These are phyloP conservation scores for Picochlorum sp. DNA, from an alignment of 139 green algal species.

Conservation along the genomic window DNA sequence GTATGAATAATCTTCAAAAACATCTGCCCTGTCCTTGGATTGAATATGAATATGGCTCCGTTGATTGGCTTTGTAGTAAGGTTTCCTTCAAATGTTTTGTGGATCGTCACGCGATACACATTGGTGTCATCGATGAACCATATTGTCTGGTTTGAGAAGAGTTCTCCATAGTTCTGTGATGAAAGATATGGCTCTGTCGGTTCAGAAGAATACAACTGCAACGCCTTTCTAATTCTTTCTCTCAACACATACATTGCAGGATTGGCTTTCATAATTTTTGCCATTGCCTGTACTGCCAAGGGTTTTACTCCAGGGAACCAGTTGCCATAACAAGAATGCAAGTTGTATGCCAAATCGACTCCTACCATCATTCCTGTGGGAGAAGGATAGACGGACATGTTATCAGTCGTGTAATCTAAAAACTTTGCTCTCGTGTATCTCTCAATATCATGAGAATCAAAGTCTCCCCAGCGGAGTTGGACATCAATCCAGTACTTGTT, in stretches of 20 bases:
- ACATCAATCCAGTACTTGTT: constrained; percentile 99
- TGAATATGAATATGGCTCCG: constrained; percentile 99
- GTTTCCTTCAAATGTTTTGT: constrained; percentile 99
- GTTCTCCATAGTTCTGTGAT: constrained; percentile 96
- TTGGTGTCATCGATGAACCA: constrained; percentile 99
- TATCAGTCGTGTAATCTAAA: constrained; percentile 99
- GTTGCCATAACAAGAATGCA: constrained; percentile 94
- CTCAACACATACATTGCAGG: constrained; percentile 97
- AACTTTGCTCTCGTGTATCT: constrained; percentile 98
- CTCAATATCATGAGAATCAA: constrained; percentile 98
- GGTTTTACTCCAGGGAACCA: constrained; percentile 98
- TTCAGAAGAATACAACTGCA: constrained; percentile 98
- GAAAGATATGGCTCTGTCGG: constrained; percentile 99
- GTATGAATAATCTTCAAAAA: constrained; percentile 99
- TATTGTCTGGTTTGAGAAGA: constrained; percentile 98
- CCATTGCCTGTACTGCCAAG: constrained; percentile 85
- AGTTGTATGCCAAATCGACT: constrained; percentile 98
- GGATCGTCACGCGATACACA: constrained; percentile 99
- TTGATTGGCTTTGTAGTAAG: constrained; percentile 57
- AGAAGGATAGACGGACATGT: constrained; percentile 98
- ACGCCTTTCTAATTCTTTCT: constrained; percentile 94
- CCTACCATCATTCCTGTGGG: constrained; percentile 94
- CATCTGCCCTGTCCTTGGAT: constrained; percentile 94
- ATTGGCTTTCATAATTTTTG: constrained; percentile 99
- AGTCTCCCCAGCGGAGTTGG: constrained; percentile 90